Conservation (phyloP, 1,284 basidiomycete genomes). For the Thelephora terrestris region DNA sequence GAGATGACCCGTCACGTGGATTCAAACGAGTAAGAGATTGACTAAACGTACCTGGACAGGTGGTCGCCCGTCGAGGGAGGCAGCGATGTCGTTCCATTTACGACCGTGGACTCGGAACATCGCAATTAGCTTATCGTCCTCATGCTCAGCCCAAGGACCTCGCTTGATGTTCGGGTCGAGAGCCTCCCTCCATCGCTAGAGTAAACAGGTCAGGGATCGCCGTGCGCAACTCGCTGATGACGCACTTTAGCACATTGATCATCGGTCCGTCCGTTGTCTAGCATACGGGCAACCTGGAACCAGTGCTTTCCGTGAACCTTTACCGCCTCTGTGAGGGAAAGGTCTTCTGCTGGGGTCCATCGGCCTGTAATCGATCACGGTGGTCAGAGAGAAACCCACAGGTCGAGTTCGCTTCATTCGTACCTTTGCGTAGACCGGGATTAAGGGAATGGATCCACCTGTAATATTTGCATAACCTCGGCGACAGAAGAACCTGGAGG, state of each 20-base stretch:
- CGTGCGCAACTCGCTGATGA: not conserved
- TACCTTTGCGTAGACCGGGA: not conserved
- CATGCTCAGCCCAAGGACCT: conserved; percentile 50
- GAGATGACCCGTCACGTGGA: not conserved
- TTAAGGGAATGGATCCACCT: not conserved
- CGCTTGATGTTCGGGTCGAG: conserved; percentile 47
- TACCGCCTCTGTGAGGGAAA: not conserved
- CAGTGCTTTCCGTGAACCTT: not conserved
- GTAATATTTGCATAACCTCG: too few relatives aligned
- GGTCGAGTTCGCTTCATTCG: too few relatives aligned
- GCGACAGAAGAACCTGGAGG: too few relatives aligned
- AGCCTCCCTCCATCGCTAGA: conserved; percentile 7
- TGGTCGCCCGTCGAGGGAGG: not conserved
- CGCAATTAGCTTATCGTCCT: conserved; percentile 40
- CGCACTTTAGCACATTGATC: conserved; percentile 1
- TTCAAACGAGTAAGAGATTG: not conserved
- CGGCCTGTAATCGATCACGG: not conserved
- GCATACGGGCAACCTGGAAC: not conserved
- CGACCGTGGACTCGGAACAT: not conserved
- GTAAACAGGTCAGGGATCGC: not conserved
- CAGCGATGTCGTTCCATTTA: conserved; percentile 1
- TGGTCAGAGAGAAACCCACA: too few relatives aligned
- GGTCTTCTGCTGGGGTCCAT: not conserved
- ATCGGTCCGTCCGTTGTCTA: not conserved
- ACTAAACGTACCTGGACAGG: not conserved